Evolutionary conservation across 2,329 filamentous ascomycete species (phyloP), one percentile per base, ranked within the genome.

Genomic region (Helicocarpus griseus): DNA sequence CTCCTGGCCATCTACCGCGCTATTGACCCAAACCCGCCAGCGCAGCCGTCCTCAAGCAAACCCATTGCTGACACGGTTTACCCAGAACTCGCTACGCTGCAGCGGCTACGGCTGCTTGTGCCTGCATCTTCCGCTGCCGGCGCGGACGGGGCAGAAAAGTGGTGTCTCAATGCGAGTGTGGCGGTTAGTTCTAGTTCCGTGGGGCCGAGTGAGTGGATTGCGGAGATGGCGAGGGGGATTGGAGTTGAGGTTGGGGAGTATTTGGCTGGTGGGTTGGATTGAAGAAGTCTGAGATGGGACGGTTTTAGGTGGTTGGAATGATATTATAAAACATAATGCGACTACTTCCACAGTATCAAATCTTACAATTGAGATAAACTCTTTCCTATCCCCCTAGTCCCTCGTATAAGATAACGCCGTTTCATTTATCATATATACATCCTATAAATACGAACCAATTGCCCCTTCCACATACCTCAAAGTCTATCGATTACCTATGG

Each of bases 1-100:
- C 58, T 75, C 2, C 58, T 75, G 7, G 73, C 73, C 1, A 74
- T 76, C 24, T 73, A 72, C 50, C 71, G 73, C 41, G 72, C 72
- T 11, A 70, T 76, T 19, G 69, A 75, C 44, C 69, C 69, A 1
- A 71, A 72, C 38, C 73, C 72, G 5, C 66, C 54, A 41, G 28
- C 19, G 29, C 13, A 5, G 14, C 17, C 29, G 5, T 9, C 45
- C 5, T n/a, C 17, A 5, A 43, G 13, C n/a, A 44, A 36, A 24
- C 63, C 66, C n/a, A 62, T 69, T 2, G 66, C 71, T 6, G 73
- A 76, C 53, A 60, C 67, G 9, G 67, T 76, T 51, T 72, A 71
- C 39, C 63, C 68, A 1, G 72, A 75, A 49, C 61, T 76, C 17
- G 71, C 71, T 17, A 75, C 73, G 13, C 54, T 76, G 31, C 71